Base-by-base conservation (phyloP, 768 basidiomycete genomes). In the Hygrocybe punicea region DNA sequence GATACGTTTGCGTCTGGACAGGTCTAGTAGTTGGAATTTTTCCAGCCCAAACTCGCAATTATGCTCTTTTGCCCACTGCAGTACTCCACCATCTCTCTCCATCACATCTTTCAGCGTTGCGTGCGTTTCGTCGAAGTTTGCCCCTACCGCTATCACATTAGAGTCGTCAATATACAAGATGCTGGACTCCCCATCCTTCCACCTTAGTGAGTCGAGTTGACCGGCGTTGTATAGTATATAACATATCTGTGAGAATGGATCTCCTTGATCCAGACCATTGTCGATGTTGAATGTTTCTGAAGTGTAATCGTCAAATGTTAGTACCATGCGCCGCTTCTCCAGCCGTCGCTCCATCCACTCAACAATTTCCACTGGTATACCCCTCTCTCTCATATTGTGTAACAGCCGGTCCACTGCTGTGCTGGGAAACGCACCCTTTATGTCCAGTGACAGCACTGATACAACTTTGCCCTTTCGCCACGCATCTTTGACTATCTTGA, bases 391-490 rank as follows among this genome's bases (percentile, higher is more conserved):
- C 63, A 76, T 61, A 33, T 74, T 60, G 46, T 72, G 64, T 0
- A 69, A 17, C 0, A 76, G 59, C 0, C 51, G 36, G 13, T 65
- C 61, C 0, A 62, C 59, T 1, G 62, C 67, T 0, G 63, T 67
- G 53, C 67, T 75, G 0, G 71, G 76, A 51, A 76, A 78, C 0
- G 74, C 75, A 0, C 69, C 74, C 56, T 77, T 66, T 0, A 77
- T 72, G 58, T 78, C 74, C 0, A 76, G 62, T 51, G 70, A 73
- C 0, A 77, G 60, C 0, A 62, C 60, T 1, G 69, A 64, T 0
- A 61, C 73, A 0, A 73, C 75, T 17, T 68, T 53, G 0, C 56
- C 29, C 14, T 55, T 58, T 1, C 70, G 34, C 76, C 76, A 78
- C 0, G 74, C 72, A 13, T 73, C 69, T 44, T 75, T 69, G 16